phyloP scores from a whole-genome alignment of 1,139 yeast genomes.

The Yarrowia galli region DNA sequence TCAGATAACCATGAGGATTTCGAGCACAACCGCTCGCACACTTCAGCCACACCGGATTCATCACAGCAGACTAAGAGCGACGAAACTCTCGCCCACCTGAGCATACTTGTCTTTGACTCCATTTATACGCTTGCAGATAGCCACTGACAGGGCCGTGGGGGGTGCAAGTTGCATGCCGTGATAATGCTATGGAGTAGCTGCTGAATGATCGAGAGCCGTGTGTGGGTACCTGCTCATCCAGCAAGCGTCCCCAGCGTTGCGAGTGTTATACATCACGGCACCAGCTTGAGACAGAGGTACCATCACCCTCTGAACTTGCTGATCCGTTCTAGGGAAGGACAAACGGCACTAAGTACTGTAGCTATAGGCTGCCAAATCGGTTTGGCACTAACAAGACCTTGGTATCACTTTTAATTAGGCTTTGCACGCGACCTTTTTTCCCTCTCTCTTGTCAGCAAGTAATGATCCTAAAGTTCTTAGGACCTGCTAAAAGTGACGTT shows the following conservation, averaged over 20 bases:
- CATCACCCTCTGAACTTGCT: neutral
- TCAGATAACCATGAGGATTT: no score
- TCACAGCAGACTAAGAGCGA: neutral
- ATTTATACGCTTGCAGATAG: neutral
- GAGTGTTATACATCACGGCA: no score
- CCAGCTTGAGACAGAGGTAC: no score
- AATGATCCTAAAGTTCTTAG: neutral
- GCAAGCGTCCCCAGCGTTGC: no score
- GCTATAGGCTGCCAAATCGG: neutral
- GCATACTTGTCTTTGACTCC: conserved; percentile 15
- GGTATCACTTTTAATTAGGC: conserved; percentile 7
- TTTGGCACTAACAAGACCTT: neutral
- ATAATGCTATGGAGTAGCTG: no score
- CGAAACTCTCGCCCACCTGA: conserved; percentile 3
- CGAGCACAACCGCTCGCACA: no score
- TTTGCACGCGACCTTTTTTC: conserved; percentile 27
- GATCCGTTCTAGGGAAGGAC: neutral
- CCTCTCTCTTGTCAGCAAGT: neutral
- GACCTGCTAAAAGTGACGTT: conserved; percentile 9
- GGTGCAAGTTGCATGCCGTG: no score
- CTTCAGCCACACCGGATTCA: neutral
- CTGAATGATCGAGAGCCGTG: no score
- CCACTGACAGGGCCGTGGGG: neutral
- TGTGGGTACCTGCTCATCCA: no score
- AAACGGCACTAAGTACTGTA: neutral